Percentiles rank a stretch among this genome's conserved stretches.
phyloP scores from a whole-genome alignment of 306 rosid species.

The Fragaria nilgerrensis region DNA sequence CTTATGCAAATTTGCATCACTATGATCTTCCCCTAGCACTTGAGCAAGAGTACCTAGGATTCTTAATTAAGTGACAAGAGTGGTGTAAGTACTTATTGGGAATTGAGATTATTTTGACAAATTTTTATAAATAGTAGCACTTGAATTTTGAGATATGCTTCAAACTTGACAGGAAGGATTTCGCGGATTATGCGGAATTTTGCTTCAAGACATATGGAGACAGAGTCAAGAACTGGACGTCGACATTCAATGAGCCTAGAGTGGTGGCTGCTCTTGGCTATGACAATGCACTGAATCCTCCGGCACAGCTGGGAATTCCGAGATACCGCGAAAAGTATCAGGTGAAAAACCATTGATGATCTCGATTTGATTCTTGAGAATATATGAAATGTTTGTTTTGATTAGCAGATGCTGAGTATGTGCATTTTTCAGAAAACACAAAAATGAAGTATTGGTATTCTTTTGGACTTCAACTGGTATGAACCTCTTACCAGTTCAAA shows the following conservation, averaged over 20 bases:
- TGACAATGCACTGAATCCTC: conserved; percentile 73
- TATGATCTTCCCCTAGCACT: conserved; percentile 91
- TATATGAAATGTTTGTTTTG: not conserved
- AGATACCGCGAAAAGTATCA: conserved; percentile 79
- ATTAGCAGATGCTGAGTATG: not conserved
- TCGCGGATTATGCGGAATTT: conserved; percentile 83
- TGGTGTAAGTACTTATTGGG: conserved; percentile 62
- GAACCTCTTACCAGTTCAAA: conserved; percentile 83
- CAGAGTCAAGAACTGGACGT: conserved; percentile 95
- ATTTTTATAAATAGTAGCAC: not conserved
- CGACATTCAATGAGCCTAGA: conserved; percentile 87
- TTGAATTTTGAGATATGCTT: conserved; percentile 19
- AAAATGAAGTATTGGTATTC: conserved; percentile 77
- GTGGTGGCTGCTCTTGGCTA: conserved; percentile 88
- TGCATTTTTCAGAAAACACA: conserved; percentile 51
- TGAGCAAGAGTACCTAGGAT: conserved; percentile 69
- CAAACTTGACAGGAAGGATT: conserved; percentile 62
- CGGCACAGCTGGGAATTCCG: conserved; percentile 70
- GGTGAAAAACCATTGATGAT: conserved; percentile 28
- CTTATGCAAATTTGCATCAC: conserved; percentile 86
- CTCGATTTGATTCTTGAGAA: not conserved
- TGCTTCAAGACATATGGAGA: conserved; percentile 93
- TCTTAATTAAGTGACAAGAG: conserved; percentile 59
- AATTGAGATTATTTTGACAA: not conserved
- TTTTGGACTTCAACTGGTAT: conserved; percentile 87